Evolutionary conservation across 2,329 filamentous ascomycete genomes (phyloP), one percentile per base, ranked within the genome.

Genomic region (Epichloe baconii): DNA sequence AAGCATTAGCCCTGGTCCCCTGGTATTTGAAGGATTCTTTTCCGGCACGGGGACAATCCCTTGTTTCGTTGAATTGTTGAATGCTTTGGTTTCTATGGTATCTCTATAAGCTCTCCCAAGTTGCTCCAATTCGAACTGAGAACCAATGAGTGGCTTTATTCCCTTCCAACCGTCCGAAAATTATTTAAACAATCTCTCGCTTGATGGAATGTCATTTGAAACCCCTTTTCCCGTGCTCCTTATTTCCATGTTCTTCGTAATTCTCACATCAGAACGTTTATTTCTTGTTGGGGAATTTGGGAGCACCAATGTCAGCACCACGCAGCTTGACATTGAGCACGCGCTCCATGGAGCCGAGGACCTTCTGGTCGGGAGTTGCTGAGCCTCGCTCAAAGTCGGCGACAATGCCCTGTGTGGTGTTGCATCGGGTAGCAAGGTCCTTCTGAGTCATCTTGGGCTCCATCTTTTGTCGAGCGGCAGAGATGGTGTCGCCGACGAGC

Each of bases 361-460:
- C 73, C 75, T 90, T 89, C 71, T 94, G 89, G 72, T 95, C 89
- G 52, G 86, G 90, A 44, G 78, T 63, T 52, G 82, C 89, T 60
- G 74, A 79, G 60, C 86, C 89, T 58, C 83, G 79, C 82, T 97
- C 91, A 64, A 95, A 89, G 61, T 89, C 83, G 64, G 85, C 86
- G 56, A 97, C 78, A 59, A 93, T 75, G 57, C 80, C 78, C 49
- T 84, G 80, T 42, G 87, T 91, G 55, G 85, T 89, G 76, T 95
- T 95, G 77, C 86, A 90, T 73, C 88, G 88, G 58, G 85, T 88
- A 55, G 90, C 91, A 41, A 84, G 74, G 58, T 83, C 79, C 70
- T 94, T 94, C 72, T 97, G 93, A 52, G 90, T 94, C 88, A 97
- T 91, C 75, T 95, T 93, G 70, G 90, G 89, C 70, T 86, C 86